A percentile compares a stretch with the other conserved stretches of the same genome.
Evolutionary conservation across 106 monocot species (phyloP).

Genomic region (Dioscorea dumetorum): DNA sequence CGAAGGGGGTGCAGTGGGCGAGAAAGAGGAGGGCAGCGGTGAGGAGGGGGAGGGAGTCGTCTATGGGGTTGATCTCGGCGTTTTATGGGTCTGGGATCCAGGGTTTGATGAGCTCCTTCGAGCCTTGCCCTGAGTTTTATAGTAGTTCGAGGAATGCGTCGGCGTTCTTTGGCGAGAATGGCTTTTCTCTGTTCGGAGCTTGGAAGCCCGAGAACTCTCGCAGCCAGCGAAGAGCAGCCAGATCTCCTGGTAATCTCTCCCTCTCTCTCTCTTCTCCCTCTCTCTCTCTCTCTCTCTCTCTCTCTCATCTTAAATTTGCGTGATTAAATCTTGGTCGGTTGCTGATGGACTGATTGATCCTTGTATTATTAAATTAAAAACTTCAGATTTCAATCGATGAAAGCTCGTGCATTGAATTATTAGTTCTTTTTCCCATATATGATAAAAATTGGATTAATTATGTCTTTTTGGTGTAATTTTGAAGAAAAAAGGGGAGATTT

Average conservation of each 20-base stretch:
- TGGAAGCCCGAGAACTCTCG: conserved; percentile 1
- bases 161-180: conserved; percentile 12
- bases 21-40: conserved; percentile 1
- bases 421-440: too few species aligned
- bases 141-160: conserved; percentile 6
- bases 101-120: conserved; percentile 23
- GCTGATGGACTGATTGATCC: conserved; percentile 2
- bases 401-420: background rate
- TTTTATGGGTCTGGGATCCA: conserved; percentile 27
- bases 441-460: too few species aligned
- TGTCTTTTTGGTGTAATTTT: too few species aligned
- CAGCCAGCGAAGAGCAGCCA: background rate
- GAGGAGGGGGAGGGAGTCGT: background rate
- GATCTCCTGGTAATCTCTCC: background rate
- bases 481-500: too few species aligned
- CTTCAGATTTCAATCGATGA: background rate
- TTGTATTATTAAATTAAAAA: background rate
- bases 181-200: conserved; percentile 11
- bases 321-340: conserved; percentile 46
- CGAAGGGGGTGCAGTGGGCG: background rate
- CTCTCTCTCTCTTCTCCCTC: too few species aligned
- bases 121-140: conserved; percentile 23
- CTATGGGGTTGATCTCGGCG: conserved; percentile 11
- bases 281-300: too few species aligned
- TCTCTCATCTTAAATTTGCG: conserved; percentile 23